Conservation (phyloP, 441 rosid species). For the Gossypium davidsonii region DNA sequence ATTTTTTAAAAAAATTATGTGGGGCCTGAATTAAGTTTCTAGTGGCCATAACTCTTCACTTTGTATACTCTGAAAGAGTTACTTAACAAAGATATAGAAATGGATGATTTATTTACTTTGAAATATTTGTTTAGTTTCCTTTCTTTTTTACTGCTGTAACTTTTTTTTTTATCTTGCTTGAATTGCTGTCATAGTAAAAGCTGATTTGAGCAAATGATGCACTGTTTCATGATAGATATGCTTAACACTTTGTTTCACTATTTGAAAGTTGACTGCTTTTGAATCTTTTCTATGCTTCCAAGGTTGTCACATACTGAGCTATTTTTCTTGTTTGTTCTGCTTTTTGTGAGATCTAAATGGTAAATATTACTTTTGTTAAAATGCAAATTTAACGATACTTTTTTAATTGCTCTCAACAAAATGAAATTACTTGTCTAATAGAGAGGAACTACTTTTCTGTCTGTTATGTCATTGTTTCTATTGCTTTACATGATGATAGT, state of each 20-base stretch:
- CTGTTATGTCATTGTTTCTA: conserved; percentile 2
- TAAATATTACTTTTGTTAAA: background rate
- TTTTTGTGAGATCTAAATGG: background rate
- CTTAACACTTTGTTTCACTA: background rate
- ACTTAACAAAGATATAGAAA: background rate
- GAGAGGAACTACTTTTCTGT: background rate
- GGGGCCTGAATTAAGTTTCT: conserved; percentile 8
- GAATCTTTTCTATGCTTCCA: conserved; percentile 6
- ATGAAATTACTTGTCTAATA: background rate
- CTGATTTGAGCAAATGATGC: conserved; percentile 1
- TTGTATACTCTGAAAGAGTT: background rate
- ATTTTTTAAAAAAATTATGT: background rate
- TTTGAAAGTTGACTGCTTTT: conserved; percentile 6
- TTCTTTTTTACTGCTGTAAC: background rate
- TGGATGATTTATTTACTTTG: background rate
- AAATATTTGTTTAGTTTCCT: background rate
- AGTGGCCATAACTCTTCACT: background rate
- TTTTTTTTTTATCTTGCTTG: background rate
- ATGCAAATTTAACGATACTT: background rate
- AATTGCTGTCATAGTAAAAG: background rate
- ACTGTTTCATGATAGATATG: background rate
- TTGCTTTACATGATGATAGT: background rate
- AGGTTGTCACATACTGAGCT: background rate
- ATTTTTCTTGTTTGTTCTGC: background rate
- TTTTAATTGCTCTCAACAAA: background rate